These are phyloP conservation scores for Lodderomyces metapsilosis DNA, from an alignment of 1,139 yeast genomes.

Conservation along the genomic window DNA sequence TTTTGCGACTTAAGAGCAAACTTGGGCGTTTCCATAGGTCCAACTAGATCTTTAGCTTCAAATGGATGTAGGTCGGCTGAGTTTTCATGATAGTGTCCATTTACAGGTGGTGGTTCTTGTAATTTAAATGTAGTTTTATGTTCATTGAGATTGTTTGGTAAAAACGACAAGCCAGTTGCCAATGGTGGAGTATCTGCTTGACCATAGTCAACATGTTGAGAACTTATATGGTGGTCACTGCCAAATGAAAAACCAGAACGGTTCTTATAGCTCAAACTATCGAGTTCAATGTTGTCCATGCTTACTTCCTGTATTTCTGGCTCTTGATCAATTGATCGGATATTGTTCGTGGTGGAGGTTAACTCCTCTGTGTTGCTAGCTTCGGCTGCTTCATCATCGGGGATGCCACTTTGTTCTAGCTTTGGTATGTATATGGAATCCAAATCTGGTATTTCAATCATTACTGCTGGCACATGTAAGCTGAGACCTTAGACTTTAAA, in stretches of 20 bases:
- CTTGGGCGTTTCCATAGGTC: constrained; percentile 7
- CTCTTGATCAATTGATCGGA: constrained; percentile 10
- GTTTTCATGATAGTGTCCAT: background rate
- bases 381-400: background rate
- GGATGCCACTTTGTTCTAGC: background rate
- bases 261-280: constrained; percentile 3
- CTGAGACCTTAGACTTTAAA: no score
- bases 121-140: constrained; percentile 18
- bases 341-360: background rate
- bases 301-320: constrained; percentile 14
- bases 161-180: constrained; percentile 10
- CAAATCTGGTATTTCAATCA: constrained; percentile 46
- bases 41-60: constrained; percentile 11
- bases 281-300: constrained; percentile 10
- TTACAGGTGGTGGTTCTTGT: constrained; percentile 26
- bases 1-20: constrained; percentile 3
- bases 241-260: constrained; percentile 10
- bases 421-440: constrained; percentile 20
- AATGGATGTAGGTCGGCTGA: background rate
- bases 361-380: no score
- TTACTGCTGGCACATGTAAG: constrained; percentile 9
- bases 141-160: constrained; percentile 11
- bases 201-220: constrained; percentile 10
- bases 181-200: constrained; percentile 5
- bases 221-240: background rate